phyloP scores from a whole-genome alignment of 768 basidiomycete species.

The Saitozyma podzolica region DNA sequence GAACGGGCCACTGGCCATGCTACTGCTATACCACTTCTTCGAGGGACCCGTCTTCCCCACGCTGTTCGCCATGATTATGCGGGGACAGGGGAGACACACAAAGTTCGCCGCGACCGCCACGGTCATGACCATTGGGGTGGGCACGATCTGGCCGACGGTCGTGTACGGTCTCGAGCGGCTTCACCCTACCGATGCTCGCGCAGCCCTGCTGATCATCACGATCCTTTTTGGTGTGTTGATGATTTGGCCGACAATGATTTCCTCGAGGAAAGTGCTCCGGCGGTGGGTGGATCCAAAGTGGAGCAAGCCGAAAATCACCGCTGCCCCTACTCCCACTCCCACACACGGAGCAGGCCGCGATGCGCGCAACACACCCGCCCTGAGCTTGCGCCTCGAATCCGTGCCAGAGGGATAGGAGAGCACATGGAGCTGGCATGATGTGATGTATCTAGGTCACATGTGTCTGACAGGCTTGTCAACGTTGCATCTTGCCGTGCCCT shows the following conservation, averaged over 20 bases:
- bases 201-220: conserved; percentile 2
- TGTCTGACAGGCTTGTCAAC: too few relatives aligned
- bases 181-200: conserved; percentile 13
- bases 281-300: conserved; percentile 14
- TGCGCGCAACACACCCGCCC: too few relatives aligned
- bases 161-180: conserved; percentile 26
- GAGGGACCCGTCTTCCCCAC: conserved; percentile 47
- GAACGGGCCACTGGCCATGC: conserved; percentile 15
- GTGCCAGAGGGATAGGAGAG: too few relatives aligned
- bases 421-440: too few relatives aligned
- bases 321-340: too few relatives aligned
- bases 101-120: conserved; percentile 37
- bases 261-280: conserved; percentile 4
- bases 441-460: too few relatives aligned
- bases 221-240: conserved; percentile 9
- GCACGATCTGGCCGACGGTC: conserved; percentile 31
- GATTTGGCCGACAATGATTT: conserved; percentile 11
- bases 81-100: conserved; percentile 40
- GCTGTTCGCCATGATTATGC: conserved; percentile 44
- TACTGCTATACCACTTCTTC: conserved; percentile 42
- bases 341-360: too few relatives aligned
- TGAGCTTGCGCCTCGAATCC: too few relatives aligned
- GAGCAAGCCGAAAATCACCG: too few relatives aligned
- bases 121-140: conserved; percentile 38
- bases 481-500: too few relatives aligned